phyloP scores from a whole-genome alignment of 768 basidiomycete genomes.

The Rhizopogon salebrosus region DNA sequence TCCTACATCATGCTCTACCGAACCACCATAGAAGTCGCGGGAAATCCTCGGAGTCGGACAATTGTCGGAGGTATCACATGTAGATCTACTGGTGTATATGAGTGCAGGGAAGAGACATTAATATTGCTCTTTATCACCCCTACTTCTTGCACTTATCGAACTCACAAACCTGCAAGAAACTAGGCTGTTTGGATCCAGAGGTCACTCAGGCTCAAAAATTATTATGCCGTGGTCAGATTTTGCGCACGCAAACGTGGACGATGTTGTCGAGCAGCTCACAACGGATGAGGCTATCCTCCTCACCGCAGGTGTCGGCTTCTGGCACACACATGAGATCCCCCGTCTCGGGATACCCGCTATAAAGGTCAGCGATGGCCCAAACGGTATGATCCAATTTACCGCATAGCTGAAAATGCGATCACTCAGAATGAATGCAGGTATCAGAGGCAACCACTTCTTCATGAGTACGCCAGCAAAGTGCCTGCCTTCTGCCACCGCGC shows the following conservation, averaged over 20 bases:
- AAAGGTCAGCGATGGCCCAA: constrained; percentile 80
- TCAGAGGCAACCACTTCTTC: constrained; percentile 71
- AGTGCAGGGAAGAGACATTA: neutral
- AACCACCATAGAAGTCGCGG: neutral
- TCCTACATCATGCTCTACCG: neutral
- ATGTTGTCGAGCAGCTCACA: constrained; percentile 60
- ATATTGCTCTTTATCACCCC: neutral
- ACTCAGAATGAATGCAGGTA: constrained; percentile 24
- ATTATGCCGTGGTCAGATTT: constrained; percentile 68
- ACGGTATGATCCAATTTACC: constrained; percentile 40
- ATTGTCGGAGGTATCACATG: constrained; percentile 15
- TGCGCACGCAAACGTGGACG: constrained; percentile 53
- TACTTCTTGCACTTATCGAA: constrained; percentile 7
- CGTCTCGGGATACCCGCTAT: constrained; percentile 67
- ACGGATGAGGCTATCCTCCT: constrained; percentile 71
- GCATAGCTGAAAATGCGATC: neutral
- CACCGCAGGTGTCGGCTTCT: constrained; percentile 71
- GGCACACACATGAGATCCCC: constrained; percentile 65
- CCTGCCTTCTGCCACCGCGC: constrained; percentile 67
- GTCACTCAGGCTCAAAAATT: neutral
- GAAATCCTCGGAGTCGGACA: constrained; percentile 2
- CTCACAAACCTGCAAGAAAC: neutral
- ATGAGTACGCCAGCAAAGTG: constrained; percentile 80
- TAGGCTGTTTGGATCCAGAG: neutral
- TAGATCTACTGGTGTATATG: constrained; percentile 2